Base-by-base conservation (phyloP, 768 basidiomycete species). In the Termitomyces sp. region DNA sequence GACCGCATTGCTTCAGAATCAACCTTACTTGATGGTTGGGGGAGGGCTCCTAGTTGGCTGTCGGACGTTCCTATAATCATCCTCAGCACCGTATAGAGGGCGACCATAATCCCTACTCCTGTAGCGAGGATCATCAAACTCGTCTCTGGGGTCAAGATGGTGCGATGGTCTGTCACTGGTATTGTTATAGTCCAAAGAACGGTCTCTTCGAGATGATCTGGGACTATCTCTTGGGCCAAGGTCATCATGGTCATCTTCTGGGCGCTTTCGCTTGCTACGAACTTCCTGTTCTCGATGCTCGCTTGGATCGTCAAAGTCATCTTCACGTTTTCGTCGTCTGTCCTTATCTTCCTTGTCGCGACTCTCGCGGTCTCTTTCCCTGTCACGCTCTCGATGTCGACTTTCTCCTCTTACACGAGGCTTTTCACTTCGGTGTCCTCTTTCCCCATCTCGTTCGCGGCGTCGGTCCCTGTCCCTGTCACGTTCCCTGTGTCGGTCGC, bases 241-340 rank as follows among this genome's bases (percentile, higher is more conserved):
- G 41, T 73, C 73, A 53, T 79, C 79, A 34, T 74, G 69, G 45
- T 70, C 74, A 53, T 82, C 84, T 60, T 85, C 83, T 30, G 77
- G 74, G 60, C 75, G 75, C 69, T 82, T 88, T 66, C 87, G 79
- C 67, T 92, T 91, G 46, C 71, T 70, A 51, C 85, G 81, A 35
- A 83, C 80, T 49, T 82, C 84, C 19, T 70, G 59, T 51, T 82
- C 81, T 50, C 67, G 69, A 28, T 64, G 51, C 56, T 77, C 76
- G n/a, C 65, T 67, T 17, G 65, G 64, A 44, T 80, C 81, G 19
- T 83, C 83, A 0, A 74, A 74, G 26, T 87, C 82, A 51, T 90
- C 87, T 26, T 73, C 75, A 62, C 88, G 77, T 69, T 87, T 87
- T 59, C 90, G 81, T 48, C 88, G 77, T 56, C 77, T 73, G 54